Percentiles rank a stretch among this genome's conserved stretches.
phyloP scores from a whole-genome alignment of 345 rosid species.

The Eucalyptus microcorys region DNA sequence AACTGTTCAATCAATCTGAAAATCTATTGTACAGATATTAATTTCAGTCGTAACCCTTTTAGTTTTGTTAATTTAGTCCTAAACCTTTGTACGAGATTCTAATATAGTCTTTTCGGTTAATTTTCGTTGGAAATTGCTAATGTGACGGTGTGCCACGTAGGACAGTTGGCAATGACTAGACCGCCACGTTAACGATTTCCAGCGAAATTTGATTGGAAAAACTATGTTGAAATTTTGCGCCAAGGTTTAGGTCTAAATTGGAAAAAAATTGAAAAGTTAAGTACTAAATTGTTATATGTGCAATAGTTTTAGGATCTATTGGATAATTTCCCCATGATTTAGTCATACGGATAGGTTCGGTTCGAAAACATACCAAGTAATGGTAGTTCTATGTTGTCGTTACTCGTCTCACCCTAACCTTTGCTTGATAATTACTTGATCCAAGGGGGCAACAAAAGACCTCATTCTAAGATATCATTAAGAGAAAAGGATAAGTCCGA shows the following conservation, averaged over 20 bases:
- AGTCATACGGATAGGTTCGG: not conserved
- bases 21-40: rapidly evolving
- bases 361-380: not conserved
- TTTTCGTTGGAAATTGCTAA: rapidly evolving
- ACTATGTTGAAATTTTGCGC: rapidly evolving
- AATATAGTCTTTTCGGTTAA: not conserved
- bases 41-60: rapidly evolving
- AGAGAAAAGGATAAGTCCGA: not conserved
- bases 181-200: rapidly evolving
- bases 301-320: not conserved
- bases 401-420: not conserved
- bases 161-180: too few relatives aligned
- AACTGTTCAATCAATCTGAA: rapidly evolving
- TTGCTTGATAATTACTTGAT: not conserved
- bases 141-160: rapidly evolving
- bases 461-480: not conserved
- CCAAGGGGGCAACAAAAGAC: not conserved
- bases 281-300: too few relatives aligned
- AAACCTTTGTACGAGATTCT: rapidly evolving
- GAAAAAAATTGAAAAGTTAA: not conserved
- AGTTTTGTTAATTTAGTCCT: not conserved
- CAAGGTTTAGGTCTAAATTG: not conserved
- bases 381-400: not conserved
- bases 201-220: rapidly evolving
- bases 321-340: not conserved